These are phyloP conservation scores for Suillus paluster DNA, from an alignment of 768 basidiomycete species.

Conservation along the genomic window DNA sequence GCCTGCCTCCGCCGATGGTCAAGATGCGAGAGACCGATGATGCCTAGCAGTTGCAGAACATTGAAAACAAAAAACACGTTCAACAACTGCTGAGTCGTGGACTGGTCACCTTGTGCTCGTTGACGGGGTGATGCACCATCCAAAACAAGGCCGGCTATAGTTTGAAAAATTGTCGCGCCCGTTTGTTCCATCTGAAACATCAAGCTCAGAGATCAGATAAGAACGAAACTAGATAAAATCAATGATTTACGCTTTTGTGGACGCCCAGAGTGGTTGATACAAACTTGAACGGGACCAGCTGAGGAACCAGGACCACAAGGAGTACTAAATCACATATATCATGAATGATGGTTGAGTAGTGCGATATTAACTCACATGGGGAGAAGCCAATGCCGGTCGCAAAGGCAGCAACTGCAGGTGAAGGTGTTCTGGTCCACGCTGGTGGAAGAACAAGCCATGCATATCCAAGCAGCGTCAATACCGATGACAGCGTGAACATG, in stretches of 20 bases:
- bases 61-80: constrained; percentile 62
- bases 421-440: constrained; percentile 55
- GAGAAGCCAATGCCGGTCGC: constrained; percentile 75
- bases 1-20: constrained; percentile 45
- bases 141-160: constrained; percentile 69
- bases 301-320: constrained; percentile 75
- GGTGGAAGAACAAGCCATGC: constrained; percentile 70
- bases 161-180: constrained; percentile 74
- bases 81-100: constrained; percentile 57
- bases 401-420: constrained; percentile 65
- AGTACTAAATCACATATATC: constrained; percentile 50
- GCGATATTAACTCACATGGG: constrained; percentile 48
- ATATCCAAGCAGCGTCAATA: constrained; percentile 64
- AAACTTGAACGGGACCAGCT: constrained; percentile 70
- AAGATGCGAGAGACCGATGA: constrained; percentile 53
- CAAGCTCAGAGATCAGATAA: constrained; percentile 1
- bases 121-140: constrained; percentile 23
- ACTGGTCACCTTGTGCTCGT: constrained; percentile 15
- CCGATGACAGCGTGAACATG: constrained; percentile 60
- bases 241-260: constrained; percentile 69
- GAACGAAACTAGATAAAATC: constrained; percentile 1
- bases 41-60: constrained; percentile 54
- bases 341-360: not conserved
- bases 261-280: constrained; percentile 79
- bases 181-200: constrained; percentile 67